Evolutionary conservation across 306 rosid genomes (phyloP).

Genomic region (Gleditsia sinensis): DNA sequence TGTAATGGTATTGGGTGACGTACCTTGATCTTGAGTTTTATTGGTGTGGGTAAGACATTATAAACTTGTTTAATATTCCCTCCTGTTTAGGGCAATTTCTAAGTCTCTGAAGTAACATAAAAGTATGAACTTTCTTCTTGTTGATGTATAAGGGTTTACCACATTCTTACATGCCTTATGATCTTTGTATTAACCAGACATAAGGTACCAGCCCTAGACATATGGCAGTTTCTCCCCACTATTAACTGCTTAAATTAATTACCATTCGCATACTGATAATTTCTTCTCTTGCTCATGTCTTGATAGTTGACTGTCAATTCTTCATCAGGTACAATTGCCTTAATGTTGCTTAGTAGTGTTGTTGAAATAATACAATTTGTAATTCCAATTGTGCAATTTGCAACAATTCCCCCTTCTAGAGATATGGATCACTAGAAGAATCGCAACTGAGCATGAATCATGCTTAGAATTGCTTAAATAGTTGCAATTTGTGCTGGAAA

Average conservation of each 20-base stretch:
- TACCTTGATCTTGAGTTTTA: background rate
- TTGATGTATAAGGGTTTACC: background rate
- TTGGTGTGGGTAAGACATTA: background rate
- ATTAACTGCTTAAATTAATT: background rate
- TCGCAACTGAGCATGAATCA: too few relatives aligned
- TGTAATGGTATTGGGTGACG: background rate
- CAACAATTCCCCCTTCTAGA: too few relatives aligned
- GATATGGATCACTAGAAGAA: too few relatives aligned
- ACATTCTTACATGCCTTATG: background rate
- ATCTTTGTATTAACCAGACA: background rate
- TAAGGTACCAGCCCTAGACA: background rate
- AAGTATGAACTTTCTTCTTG: background rate
- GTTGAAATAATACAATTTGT: too few relatives aligned
- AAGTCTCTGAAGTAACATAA: background rate
- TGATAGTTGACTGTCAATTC: background rate
- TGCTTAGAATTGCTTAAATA: too few relatives aligned
- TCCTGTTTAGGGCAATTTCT: background rate
- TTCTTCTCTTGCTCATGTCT: background rate
- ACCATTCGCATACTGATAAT: background rate
- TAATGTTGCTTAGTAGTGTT: too few relatives aligned
- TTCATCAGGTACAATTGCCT: background rate
- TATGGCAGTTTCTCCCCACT: background rate
- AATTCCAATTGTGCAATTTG: too few relatives aligned
- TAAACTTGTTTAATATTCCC: background rate
- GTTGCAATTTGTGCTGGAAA: too few relatives aligned